phyloP scores from a whole-genome alignment of 257 asterid genomes.

The Solanum rostratum region DNA sequence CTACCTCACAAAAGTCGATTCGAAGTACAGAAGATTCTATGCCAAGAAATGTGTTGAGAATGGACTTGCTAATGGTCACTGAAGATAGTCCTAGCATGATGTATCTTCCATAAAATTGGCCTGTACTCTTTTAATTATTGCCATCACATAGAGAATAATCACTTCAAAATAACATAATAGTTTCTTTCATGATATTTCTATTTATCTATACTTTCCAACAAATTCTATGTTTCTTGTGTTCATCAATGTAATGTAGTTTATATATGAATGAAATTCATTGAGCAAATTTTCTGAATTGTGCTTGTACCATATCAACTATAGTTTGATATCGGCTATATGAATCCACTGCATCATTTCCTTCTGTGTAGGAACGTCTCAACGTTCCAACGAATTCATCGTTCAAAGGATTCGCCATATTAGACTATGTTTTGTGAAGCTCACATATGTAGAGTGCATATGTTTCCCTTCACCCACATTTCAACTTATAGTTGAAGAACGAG shows the following conservation, averaged over 20 bases:
- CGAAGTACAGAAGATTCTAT: conserved; percentile 82
- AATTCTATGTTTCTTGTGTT: not conserved
- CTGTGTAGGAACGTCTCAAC: not conserved
- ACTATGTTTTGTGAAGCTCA: not conserved
- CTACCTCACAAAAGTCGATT: conserved; percentile 95
- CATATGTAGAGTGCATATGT: not conserved
- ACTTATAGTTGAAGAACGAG: not conserved
- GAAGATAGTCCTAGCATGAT: conserved; percentile 9
- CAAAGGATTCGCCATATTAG: not conserved
- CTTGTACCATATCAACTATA: too few relatives aligned
- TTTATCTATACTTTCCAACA: not conserved
- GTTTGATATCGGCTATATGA: not conserved
- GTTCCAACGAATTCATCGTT: not conserved
- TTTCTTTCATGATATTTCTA: not conserved
- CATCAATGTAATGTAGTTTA: not conserved
- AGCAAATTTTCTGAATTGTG: not conserved
- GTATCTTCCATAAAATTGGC: not conserved
- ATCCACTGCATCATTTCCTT: not conserved
- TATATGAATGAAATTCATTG: not conserved
- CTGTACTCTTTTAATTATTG: conserved; percentile 11
- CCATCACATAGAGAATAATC: conserved; percentile 14
- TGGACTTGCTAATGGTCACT: conserved; percentile 69
- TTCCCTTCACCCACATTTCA: not conserved
- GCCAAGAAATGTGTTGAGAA: conserved; percentile 57
- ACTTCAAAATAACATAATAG: not conserved